Base-by-base conservation (phyloP, 2,329 filamentous ascomycete genomes). In the Diaporthe sp. region DNA sequence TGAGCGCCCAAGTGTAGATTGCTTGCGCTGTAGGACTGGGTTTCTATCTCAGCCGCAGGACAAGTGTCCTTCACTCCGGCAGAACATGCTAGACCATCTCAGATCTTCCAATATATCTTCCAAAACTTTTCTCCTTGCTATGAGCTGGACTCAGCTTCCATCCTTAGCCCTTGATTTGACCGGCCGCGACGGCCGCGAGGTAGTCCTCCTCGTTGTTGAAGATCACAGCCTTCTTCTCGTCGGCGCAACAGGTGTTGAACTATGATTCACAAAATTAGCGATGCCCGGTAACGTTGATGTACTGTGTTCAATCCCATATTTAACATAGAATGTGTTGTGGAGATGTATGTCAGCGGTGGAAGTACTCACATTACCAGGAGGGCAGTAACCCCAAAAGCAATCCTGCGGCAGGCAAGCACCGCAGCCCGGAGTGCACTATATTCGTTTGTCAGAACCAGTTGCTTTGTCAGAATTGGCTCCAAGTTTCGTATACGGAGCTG, bases 171-270 rank as follows among this genome's bases (percentile, higher is more conserved):
- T 28, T 1, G 15, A 22, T 22, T 6, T 3, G 53, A 34, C 58
- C 58, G 9, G 37, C 37, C 20, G 47, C 65, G 12, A 42, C 34
- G 2, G 31, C n/a, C 3, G 31, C 31, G 3, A 68, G 47, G 65
- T 53, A 68, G 22, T 68, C 65, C 65, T 68, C 47, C 31, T 68
- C 65, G 47, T 25, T 39, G 12, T 53, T 10, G 22, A 68, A 68
- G 65, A 17, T 8, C 10, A 39, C 5, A 13, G 39, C n/a, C 22
- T 53, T 53, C 44, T 68, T 53, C 17, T 53, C 31, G 22, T 68
- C 63, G 47, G 63, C 44, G 20, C 65, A 68, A 13, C 65, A 68
- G 47, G 31, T 53, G 31, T n/a, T 68, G 47, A 53, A 68, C 65
- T 68, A 25, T 37, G 1, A 28, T 68, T 20, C 31, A 15, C 7